Conservation (phyloP, 106 monocot species). For the Chionographis japonica region DNA sequence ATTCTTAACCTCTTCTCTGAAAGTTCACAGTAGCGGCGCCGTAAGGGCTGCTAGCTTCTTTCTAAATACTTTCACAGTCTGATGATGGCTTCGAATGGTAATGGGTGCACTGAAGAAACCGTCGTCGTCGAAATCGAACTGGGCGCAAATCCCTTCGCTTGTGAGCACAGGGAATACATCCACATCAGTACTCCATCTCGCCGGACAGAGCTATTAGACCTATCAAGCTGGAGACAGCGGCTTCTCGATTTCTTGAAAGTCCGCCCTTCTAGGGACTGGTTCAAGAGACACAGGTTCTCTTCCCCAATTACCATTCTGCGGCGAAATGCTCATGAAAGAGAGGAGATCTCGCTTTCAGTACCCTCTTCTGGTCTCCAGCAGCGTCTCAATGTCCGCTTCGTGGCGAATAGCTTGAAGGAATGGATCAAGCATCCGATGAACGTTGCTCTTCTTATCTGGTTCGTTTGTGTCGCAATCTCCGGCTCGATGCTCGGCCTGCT, state of each 20-base stretch:
- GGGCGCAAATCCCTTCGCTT: not conserved
- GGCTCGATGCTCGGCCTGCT: constrained; percentile 23
- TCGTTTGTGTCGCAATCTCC: constrained; percentile 21
- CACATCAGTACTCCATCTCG: not conserved
- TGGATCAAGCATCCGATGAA: constrained; percentile 39
- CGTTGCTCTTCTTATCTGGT: constrained; percentile 32
- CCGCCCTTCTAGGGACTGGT: not conserved
- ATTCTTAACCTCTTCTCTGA: too few species aligned
- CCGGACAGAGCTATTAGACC: not conserved
- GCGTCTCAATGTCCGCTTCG: constrained; percentile 11
- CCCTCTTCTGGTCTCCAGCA: not conserved
- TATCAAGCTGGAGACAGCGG: not conserved
- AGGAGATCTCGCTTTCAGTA: constrained; percentile 26
- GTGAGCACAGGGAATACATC: not conserved
- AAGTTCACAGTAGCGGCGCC: too few species aligned
- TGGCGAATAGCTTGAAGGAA: constrained; percentile 8
- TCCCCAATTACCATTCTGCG: constrained; percentile 1
- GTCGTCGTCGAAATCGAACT: not conserved
- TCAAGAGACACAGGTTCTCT: constrained; percentile 1
- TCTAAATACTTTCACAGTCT: too few species aligned
- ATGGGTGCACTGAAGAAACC: too few species aligned
- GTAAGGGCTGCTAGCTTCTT: too few species aligned
- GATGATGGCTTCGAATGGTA: too few species aligned
- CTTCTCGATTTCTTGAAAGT: constrained; percentile 1
- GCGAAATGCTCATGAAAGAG: constrained; percentile 10